A percentile compares a stretch with the other conserved stretches of the same genome.
phyloP scores from a whole-genome alignment of 768 basidiomycete species.

The Nidula microcarpa region DNA sequence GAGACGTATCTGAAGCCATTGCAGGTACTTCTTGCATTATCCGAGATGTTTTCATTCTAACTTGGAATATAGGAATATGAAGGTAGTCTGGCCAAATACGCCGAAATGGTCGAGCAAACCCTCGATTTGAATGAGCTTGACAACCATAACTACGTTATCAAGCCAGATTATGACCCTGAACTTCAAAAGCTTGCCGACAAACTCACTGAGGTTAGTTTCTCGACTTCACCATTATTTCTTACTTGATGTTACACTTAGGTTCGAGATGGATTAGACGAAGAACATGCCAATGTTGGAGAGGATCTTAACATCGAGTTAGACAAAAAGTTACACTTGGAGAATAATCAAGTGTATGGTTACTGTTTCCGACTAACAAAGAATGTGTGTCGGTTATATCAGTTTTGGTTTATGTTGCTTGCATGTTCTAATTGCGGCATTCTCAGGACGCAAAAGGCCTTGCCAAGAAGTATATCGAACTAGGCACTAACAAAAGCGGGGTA shows the following conservation, averaged over 20 bases:
- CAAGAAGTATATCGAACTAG: constrained; percentile 78
- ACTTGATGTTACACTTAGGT: constrained; percentile 26
- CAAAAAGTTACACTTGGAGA: constrained; percentile 95
- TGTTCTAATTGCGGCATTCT: not conserved
- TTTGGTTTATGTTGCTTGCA: too few relatives aligned
- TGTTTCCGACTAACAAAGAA: constrained; percentile 91
- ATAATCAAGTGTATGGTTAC: constrained; percentile 85
- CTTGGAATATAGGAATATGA: constrained; percentile 52
- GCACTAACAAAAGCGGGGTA: constrained; percentile 80
- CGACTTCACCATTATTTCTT: not conserved
- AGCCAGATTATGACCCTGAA: constrained; percentile 82
- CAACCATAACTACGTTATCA: constrained; percentile 86
- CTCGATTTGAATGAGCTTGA: constrained; percentile 87
- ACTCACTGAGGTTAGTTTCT: constrained; percentile 48
- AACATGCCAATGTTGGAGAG: constrained; percentile 66
- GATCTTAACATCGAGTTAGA: constrained; percentile 82
- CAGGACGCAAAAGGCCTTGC: constrained; percentile 80
- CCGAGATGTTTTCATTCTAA: not conserved
- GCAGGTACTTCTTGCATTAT: constrained; percentile 32
- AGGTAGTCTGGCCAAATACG: constrained; percentile 67
- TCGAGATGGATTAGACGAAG: constrained; percentile 78
- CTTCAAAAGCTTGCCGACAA: constrained; percentile 67
- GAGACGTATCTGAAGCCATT: constrained; percentile 65
- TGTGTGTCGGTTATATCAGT: constrained; percentile 40
- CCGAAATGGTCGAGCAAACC: constrained; percentile 94